Percentiles rank a stretch among this genome's conserved stretches.
Conservation (phyloP, 108 stramenopile species). For the Nitzschia sp. region DNA sequence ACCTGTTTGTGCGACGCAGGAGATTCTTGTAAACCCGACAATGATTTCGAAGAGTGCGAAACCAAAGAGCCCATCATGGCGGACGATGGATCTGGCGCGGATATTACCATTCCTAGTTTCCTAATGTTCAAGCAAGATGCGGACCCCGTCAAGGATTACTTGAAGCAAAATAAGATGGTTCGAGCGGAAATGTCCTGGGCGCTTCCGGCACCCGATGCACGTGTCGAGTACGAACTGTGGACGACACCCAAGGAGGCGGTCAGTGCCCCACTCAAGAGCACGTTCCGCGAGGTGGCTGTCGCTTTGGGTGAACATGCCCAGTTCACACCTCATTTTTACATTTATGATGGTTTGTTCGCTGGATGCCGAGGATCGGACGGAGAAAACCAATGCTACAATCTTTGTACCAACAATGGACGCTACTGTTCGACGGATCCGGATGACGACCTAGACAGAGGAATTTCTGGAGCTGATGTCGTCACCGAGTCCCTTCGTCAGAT, state of each 20-base stretch:
- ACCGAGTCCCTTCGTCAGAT: constrained; percentile 55
- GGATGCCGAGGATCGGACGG: constrained; percentile 38
- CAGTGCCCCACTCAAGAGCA: constrained; percentile 57
- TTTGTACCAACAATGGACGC: constrained; percentile 76
- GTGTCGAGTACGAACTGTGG: constrained; percentile 94
- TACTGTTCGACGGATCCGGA: constrained; percentile 79
- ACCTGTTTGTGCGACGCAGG: constrained; percentile 77
- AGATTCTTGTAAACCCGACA: constrained; percentile 18
- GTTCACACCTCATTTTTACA: constrained; percentile 89
- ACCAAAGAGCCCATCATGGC: constrained; percentile 94
- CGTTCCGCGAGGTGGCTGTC: constrained; percentile 77
- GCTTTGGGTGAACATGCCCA: constrained; percentile 77
- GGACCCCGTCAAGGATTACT: constrained; percentile 67
- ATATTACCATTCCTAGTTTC: constrained; percentile 90
- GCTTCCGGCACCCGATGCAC: constrained; percentile 81
- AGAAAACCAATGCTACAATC: constrained; percentile 49
- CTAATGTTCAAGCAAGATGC: constrained; percentile 89
- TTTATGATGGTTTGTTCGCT: constrained; percentile 77
- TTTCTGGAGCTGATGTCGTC: constrained; percentile 66
- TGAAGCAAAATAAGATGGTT: constrained; percentile 60
- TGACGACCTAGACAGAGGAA: constrained; percentile 48
- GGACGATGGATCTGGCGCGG: constrained; percentile 92
- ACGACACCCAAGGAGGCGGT: constrained; percentile 78
- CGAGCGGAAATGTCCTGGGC: constrained; percentile 86
- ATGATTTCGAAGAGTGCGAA: constrained; percentile 44